phyloP scores from a whole-genome alignment of 192 early-diverging fungal genomes.

The Oehlia diaphana region DNA sequence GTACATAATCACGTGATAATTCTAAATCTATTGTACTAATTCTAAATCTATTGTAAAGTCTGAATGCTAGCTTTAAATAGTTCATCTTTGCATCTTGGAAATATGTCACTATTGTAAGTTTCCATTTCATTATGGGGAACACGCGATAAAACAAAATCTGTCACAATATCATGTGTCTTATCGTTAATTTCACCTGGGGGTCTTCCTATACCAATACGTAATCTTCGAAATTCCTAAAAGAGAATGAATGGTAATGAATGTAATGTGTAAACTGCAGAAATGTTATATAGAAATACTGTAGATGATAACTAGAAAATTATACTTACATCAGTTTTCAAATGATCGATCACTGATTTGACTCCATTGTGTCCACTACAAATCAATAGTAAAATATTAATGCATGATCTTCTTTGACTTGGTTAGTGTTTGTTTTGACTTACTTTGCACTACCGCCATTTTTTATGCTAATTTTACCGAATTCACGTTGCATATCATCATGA shows the following conservation, averaged over 20 bases:
- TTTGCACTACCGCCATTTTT: conserved; percentile 65
- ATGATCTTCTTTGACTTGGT: not conserved
- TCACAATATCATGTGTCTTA: conserved; percentile 44
- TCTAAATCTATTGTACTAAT: no score
- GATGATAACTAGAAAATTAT: not conserved
- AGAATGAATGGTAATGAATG: not conserved
- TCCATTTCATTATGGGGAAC: conserved; percentile 54
- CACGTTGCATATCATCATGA: conserved; percentile 75
- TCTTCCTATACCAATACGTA: conserved; percentile 72
- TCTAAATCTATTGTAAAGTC: no score
- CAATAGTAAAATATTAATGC: not conserved
- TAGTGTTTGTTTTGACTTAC: conserved; percentile 28
- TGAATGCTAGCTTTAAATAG: conserved; percentile 5
- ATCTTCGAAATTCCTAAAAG: conserved; percentile 50
- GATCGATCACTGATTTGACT: conserved; percentile 62
- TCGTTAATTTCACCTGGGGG: conserved; percentile 35
- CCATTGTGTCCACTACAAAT: conserved; percentile 68
- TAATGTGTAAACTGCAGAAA: not conserved
- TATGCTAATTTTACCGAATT: conserved; percentile 59
- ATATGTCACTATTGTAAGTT: conserved; percentile 39
- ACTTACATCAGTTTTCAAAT: conserved; percentile 46
- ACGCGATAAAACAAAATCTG: conserved; percentile 57
- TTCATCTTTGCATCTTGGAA: conserved; percentile 24
- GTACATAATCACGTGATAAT: no score
- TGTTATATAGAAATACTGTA: not conserved